Conservation (phyloP, 2,329 filamentous ascomycete species). For the Botrytis cinerea region DNA sequence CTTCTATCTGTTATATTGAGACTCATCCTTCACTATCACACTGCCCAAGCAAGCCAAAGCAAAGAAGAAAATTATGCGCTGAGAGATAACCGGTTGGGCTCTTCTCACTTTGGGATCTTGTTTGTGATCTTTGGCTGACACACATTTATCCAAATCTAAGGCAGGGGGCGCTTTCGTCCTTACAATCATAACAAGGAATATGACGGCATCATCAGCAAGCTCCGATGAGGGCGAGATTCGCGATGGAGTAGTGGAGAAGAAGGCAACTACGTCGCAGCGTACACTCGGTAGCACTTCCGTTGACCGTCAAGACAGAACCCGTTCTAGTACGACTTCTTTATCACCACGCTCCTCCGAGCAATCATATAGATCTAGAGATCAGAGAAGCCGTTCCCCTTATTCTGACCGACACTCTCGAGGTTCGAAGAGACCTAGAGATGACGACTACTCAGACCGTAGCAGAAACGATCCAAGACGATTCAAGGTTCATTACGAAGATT, state of each 20-base stretch:
- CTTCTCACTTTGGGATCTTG: slow-evolving; percentile 43
- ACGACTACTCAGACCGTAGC: slow-evolving; percentile 53
- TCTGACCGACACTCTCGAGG: slow-evolving; percentile 49
- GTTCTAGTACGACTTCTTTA: slow-evolving; percentile 43
- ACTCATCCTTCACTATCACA: neutral
- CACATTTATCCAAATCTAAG: slow-evolving; percentile 37
- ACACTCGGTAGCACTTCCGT: slow-evolving; percentile 76
- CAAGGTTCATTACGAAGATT: slow-evolving; percentile 63
- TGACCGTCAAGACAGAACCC: slow-evolving; percentile 89
- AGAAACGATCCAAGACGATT: slow-evolving; percentile 60
- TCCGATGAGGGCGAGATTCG: slow-evolving; percentile 87
- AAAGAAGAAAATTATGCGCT: slow-evolving; percentile 35
- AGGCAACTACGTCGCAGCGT: slow-evolving; percentile 88
- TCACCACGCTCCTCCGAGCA: slow-evolving; percentile 39
- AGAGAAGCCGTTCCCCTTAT: slow-evolving; percentile 59
- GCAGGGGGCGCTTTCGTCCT: slow-evolving; percentile 40
- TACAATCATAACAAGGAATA: slow-evolving; percentile 40
- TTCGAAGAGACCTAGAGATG: slow-evolving; percentile 67
- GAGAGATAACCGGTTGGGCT: slow-evolving; percentile 42
- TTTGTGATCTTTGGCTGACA: slow-evolving; percentile 44
- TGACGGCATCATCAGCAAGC: slow-evolving; percentile 57
- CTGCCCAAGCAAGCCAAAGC: neutral
- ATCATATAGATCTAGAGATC: slow-evolving; percentile 49
- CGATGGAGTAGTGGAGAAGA: slow-evolving; percentile 78
- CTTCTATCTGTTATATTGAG: neutral